These are phyloP conservation scores for Prunus davidiana DNA, from an alignment of 306 rosid genomes.

Conservation along the genomic window DNA sequence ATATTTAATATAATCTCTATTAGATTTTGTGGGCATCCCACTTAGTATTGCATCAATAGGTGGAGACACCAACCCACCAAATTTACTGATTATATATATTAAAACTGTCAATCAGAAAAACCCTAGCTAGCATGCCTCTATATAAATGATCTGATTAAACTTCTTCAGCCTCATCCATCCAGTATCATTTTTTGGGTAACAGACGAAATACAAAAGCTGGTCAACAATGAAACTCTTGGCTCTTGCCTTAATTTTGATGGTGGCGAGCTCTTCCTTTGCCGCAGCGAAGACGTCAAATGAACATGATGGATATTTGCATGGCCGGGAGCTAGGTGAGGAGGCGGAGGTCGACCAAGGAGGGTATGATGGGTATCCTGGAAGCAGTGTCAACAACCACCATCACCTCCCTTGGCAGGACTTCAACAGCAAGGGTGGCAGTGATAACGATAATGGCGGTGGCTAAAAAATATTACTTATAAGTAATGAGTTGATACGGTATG, in stretches of 20 bases:
- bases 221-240: slow-evolving; percentile 17
- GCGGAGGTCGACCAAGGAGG: slow-evolving; percentile 3
- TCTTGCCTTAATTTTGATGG: slow-evolving; percentile 16
- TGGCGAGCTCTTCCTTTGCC: slow-evolving; percentile 16
- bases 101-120: neutral
- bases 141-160: slow-evolving; percentile 25
- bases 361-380: slow-evolving; percentile 11
- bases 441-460: slow-evolving; percentile 14
- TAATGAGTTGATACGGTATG: neutral
- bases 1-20: slow-evolving; percentile 21
- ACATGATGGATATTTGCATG: neutral
- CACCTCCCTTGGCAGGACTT: slow-evolving; percentile 31
- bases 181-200: neutral
- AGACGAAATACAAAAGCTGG: neutral
- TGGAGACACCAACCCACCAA: slow-evolving; percentile 41
- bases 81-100: slow-evolving; percentile 1
- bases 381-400: slow-evolving; percentile 31
- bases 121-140: slow-evolving; percentile 27
- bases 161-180: no score
- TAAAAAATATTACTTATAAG: neutral
- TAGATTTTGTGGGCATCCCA: slow-evolving; percentile 35
- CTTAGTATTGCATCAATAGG: slow-evolving; percentile 40
- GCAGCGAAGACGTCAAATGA: slow-evolving; percentile 7
- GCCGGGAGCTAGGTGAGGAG: neutral
- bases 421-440: slow-evolving; percentile 29